A percentile compares a stretch with the other conserved stretches of the same genome.
Conservation (phyloP, 2,329 filamentous ascomycete species). For the Neospermospora avenae region DNA sequence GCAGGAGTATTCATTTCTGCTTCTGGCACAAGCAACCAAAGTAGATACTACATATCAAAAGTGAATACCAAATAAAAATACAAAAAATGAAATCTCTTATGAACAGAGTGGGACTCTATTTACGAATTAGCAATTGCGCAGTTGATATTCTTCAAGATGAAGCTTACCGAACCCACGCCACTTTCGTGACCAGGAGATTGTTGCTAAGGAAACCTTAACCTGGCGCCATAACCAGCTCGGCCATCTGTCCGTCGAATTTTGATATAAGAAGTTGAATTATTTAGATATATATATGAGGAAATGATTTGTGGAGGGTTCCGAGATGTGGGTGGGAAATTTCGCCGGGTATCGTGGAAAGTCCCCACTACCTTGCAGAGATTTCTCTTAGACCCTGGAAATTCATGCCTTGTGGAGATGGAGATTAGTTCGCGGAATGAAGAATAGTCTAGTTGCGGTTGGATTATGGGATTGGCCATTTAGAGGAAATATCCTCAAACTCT, state of each 20-base stretch:
- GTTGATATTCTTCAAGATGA: constrained; percentile 18
- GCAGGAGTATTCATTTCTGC: no score
- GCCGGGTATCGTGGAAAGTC: neutral
- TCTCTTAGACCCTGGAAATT: neutral
- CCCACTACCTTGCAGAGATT: constrained; percentile 4
- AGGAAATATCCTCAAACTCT: no score
- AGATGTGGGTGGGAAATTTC: neutral
- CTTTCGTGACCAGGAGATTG: constrained; percentile 39
- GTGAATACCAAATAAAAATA: neutral
- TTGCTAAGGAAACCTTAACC: constrained; percentile 27
- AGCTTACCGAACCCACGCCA: constrained; percentile 40
- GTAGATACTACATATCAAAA: no score
- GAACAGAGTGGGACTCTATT: constrained; percentile 1
- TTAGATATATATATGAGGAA: neutral
- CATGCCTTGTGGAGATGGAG: neutral
- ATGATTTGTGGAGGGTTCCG: neutral
- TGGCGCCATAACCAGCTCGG: constrained; percentile 29
- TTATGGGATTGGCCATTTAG: no score
- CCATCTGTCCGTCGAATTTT: constrained; percentile 22
- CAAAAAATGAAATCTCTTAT: neutral
- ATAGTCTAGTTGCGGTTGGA: no score
- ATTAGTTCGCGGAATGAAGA: no score
- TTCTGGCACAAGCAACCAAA: no score
- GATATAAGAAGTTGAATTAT: neutral
- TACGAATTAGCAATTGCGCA: neutral